Conservation (phyloP, 768 basidiomycete genomes). For the Aureoboletus auriporus region DNA sequence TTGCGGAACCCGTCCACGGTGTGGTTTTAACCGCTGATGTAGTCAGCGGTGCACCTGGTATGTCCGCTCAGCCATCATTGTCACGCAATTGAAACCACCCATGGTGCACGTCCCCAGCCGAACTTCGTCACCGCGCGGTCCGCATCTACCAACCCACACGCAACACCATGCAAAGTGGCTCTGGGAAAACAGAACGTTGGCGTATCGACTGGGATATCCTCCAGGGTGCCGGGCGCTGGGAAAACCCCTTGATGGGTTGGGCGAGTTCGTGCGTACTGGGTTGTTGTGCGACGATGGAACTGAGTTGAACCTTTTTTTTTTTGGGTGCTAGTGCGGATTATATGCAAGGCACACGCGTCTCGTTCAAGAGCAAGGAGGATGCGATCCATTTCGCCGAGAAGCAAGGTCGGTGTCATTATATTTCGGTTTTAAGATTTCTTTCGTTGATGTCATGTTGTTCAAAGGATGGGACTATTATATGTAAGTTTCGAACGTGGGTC, state of each 20-base stretch:
- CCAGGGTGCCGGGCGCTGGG: slow-evolving; percentile 90
- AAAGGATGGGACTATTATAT: slow-evolving; percentile 92
- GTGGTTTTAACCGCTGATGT: slow-evolving; percentile 76
- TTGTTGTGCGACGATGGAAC: neutral
- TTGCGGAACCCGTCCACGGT: slow-evolving; percentile 42
- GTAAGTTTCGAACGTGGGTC: slow-evolving; percentile 42
- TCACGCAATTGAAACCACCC: neutral
- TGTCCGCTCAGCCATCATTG: slow-evolving; percentile 19
- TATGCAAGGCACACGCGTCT: slow-evolving; percentile 85
- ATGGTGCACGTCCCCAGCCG: slow-evolving; percentile 40
- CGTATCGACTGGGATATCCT: slow-evolving; percentile 91
- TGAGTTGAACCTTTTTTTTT: neutral
- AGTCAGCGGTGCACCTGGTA: slow-evolving; percentile 84
- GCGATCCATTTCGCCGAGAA: slow-evolving; percentile 96
- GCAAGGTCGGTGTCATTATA: slow-evolving; percentile 58
- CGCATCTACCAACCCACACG: slow-evolving; percentile 91
- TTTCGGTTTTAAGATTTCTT: neutral
- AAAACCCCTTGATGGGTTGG: slow-evolving; percentile 97
- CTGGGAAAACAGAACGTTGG: slow-evolving; percentile 84
- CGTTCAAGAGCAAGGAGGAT: slow-evolving; percentile 84
- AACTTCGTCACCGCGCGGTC: slow-evolving; percentile 83
- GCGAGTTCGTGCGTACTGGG: slow-evolving; percentile 77
- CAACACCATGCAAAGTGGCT: slow-evolving; percentile 93
- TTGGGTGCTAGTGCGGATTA: slow-evolving; percentile 95
- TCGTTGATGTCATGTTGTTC: neutral